These are phyloP conservation scores for Tylopilus orsonianus DNA, from an alignment of 1,284 basidiomycete species.

Conservation along the genomic window DNA sequence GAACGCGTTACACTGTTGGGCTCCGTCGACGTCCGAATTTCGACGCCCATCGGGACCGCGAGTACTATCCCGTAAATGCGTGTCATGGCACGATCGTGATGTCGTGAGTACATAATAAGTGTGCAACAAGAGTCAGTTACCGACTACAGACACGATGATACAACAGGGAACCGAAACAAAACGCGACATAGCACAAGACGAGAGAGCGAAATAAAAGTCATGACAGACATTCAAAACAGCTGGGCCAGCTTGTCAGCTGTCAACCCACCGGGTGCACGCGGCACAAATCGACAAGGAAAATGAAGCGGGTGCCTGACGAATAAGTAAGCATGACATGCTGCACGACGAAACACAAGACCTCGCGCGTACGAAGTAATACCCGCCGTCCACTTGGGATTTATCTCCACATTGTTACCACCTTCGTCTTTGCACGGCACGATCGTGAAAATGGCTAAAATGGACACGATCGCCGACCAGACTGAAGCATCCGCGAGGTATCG, in stretches of 20 bases:
- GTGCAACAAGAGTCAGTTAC: not conserved
- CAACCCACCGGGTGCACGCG: conserved; percentile 22
- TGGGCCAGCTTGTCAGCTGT: conserved; percentile 20
- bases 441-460: conserved; percentile 32
- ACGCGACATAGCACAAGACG: not conserved
- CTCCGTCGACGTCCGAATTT: too few relatives aligned
- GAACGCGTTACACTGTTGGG: not conserved
- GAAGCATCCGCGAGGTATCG: conserved; percentile 34
- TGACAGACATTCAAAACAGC: conserved; percentile 14
- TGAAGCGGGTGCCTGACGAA: conserved; percentile 22
- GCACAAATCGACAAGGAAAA: conserved; percentile 29
- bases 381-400: conserved; percentile 26
- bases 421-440: conserved; percentile 30
- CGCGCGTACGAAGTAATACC: conserved; percentile 31
- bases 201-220: not conserved
- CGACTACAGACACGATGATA: not conserved
- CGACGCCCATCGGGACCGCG: too few relatives aligned
- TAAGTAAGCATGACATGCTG: not conserved
- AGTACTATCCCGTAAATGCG: too few relatives aligned
- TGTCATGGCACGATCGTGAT: not conserved
- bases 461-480: conserved; percentile 34
- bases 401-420: conserved; percentile 27
- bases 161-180: not conserved
- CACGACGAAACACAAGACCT: too few relatives aligned
- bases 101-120: not conserved